These are phyloP conservation scores for Thermochaetoides dissita DNA, from an alignment of 2,329 filamentous ascomycete species.

Conservation along the genomic window DNA sequence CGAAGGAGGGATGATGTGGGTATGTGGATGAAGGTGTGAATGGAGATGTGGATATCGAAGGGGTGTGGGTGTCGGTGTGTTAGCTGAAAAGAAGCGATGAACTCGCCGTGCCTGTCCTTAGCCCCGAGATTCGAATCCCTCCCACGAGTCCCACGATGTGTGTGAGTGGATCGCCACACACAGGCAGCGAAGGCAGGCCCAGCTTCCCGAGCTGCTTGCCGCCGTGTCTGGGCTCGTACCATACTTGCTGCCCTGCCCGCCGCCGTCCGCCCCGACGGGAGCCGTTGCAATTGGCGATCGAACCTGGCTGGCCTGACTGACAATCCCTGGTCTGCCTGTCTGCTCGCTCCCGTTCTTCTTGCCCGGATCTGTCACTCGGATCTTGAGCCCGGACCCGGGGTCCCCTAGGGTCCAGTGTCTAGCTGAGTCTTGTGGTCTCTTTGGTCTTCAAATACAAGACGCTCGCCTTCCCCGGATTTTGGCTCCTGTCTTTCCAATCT, in stretches of 20 bases:
- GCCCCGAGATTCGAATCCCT: too few relatives aligned
- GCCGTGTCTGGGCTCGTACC: too few relatives aligned
- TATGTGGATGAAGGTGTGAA: too few relatives aligned
- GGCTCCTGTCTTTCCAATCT: neutral
- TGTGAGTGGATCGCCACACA: too few relatives aligned
- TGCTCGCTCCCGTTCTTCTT: slow-evolving; percentile 1
- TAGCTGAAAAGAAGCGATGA: too few relatives aligned
- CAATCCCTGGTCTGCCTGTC: slow-evolving; percentile 1
- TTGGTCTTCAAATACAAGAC: neutral
- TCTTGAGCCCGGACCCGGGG: slow-evolving; percentile 10
- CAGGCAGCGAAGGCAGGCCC: too few relatives aligned
- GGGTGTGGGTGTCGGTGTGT: too few relatives aligned
- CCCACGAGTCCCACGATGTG: too few relatives aligned
- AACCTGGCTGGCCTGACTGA: slow-evolving; percentile 3
- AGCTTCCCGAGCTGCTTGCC: too few relatives aligned
- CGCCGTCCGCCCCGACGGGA: slow-evolving; percentile 6
- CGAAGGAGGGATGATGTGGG: too few relatives aligned
- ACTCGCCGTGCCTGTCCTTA: too few relatives aligned
- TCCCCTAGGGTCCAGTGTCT: slow-evolving; percentile 10
- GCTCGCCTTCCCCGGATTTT: neutral
- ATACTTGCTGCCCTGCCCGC: neutral
- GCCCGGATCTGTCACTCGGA: slow-evolving; percentile 8
- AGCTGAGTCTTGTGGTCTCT: neutral
- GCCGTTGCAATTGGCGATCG: slow-evolving; percentile 10
- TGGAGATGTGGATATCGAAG: too few relatives aligned